Evolutionary conservation across 2,329 filamentous ascomycete species (phyloP), one percentile per base, ranked within the genome.

Genomic region (Aureobasidium uvarum): DNA sequence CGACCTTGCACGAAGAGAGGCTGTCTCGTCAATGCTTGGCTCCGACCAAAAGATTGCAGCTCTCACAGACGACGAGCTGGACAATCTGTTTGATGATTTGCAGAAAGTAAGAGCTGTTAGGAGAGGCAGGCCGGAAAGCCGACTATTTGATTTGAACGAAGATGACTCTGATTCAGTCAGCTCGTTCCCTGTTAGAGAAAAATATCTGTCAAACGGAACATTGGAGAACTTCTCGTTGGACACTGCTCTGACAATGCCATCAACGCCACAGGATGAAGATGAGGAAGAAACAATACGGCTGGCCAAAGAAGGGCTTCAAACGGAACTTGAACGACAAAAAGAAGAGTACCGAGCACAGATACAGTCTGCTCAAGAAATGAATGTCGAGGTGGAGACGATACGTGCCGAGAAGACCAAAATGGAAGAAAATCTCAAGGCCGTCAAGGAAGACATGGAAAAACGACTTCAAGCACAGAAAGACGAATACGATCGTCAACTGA

Each of bases 201-300:
- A 98, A 74, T 98, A 98, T 77, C 86, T 96, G 80, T 97, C 93
- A 2, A 95, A 90, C 64, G 94, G 94, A 1, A 75, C 69, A 5
- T 84, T 98, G 62, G 95, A 99, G 77, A 97, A 96, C 74, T 95
- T 97, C 72, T 98, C 94, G 1, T 82, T 99, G 18, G 95, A 99
- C 74, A 99, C 95, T 1, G 89, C 89, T 14, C 82, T 99, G 59
- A 99, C 95, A 0, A 92, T 97, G 83, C 95, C 95, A 1, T 96
- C 92, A 0, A 98, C 94, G 0, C 95, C 95, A 2, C 90, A 86
- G 67, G 87, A 89, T 67, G 85, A 84, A 28, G 91, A 93, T 65
- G 85, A 87, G n/a, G 91, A 93, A 55, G 89, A 94, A 31, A 85
- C 84, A 67, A 80, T 96, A 68, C 87, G 86, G 67, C 85, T 91